A percentile compares a stretch with the other conserved stretches of the same genome.
phyloP scores from a whole-genome alignment of 169 alveolate genomes.

The Ichthyophthirius multifiliis region DNA sequence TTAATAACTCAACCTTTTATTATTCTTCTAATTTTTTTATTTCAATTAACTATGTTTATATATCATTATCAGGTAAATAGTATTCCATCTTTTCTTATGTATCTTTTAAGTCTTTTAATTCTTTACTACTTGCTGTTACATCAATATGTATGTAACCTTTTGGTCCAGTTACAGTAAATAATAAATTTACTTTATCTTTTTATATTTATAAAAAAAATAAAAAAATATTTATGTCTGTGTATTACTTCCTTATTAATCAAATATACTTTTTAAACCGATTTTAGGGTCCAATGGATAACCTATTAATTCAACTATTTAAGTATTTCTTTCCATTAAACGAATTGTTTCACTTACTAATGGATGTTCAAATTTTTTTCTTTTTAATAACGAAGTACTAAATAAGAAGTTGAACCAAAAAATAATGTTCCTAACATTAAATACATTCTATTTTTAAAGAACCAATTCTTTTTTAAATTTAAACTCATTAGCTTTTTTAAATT shows the following conservation, averaged over 20 bases:
- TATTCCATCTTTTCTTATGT: background rate
- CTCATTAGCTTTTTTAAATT: background rate
- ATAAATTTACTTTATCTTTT: background rate
- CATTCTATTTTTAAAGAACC: background rate
- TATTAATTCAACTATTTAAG: background rate
- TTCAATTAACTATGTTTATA: background rate
- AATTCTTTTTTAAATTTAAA: background rate
- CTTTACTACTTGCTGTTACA: background rate
- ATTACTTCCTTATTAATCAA: too few relatives aligned
- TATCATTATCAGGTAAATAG: background rate
- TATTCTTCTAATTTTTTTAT: background rate
- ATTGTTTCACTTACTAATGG: background rate
- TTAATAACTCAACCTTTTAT: background rate
- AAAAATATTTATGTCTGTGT: too few relatives aligned
- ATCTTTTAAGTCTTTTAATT: background rate
- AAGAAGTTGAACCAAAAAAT: background rate
- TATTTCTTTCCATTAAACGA: constrained; percentile 7
- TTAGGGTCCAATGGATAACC: constrained; percentile 1
- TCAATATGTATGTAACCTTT: background rate
- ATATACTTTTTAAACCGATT: background rate
- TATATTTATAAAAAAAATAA: too few relatives aligned
- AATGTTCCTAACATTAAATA: background rate
- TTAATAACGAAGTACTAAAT: background rate
- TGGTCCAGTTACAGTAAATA: background rate
- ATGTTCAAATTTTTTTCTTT: background rate